These are phyloP conservation scores for Fusarium sp. DNA, from an alignment of 2,329 filamentous ascomycete genomes.

Conservation along the genomic window DNA sequence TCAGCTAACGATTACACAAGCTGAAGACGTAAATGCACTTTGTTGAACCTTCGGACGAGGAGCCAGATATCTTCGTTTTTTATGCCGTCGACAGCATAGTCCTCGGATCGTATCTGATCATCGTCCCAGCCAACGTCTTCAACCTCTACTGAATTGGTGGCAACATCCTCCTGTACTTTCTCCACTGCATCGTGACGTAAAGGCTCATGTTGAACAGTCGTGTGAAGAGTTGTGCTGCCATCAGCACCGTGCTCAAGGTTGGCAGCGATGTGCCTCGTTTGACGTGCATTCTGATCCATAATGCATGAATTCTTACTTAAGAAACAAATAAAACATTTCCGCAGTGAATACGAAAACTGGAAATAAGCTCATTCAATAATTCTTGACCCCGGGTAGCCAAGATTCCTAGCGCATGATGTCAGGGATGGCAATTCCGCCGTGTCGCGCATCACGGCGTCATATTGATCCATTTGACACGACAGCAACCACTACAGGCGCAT, in stretches of 20 bases:
- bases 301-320: accelerated
- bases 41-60: conserved; percentile 17
- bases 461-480: neutral
- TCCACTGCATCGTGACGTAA: accelerated
- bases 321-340: neutral
- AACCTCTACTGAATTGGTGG: neutral
- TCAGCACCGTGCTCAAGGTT: neutral
- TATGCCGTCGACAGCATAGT: neutral
- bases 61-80: conserved; percentile 21
- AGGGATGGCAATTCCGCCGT: neutral
- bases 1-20: accelerated
- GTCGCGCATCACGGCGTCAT: conserved; percentile 5
- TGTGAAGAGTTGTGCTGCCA: neutral
- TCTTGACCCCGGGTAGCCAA: neutral
- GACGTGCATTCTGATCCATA: neutral
- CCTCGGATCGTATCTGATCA: neutral
- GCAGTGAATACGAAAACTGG: neutral
- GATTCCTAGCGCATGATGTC: conserved; percentile 6
- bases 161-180: accelerated
- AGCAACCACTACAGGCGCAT: neutral
- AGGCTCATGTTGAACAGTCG: neutral
- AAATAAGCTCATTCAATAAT: neutral
- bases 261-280: neutral
- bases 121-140: conserved; percentile 1
- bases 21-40: neutral